These are phyloP conservation scores for Echites panduratus DNA, from an alignment of 257 asterid genomes.

Conservation along the genomic window DNA sequence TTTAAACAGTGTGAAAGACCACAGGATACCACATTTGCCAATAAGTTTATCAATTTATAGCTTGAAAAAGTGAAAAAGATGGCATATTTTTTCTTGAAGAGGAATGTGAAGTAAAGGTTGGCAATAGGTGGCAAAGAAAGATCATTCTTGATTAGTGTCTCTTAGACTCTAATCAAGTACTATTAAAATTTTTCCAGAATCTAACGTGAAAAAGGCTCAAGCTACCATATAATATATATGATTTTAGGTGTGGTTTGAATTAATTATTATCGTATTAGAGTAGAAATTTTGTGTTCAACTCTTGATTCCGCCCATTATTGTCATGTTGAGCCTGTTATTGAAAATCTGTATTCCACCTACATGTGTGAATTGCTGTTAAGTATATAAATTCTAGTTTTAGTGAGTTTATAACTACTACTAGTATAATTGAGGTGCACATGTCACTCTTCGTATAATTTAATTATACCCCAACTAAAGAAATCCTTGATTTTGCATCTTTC, in stretches of 20 bases:
- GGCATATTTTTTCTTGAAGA: slow-evolving; percentile 3
- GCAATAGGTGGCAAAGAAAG: background rate
- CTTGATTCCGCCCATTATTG: no score
- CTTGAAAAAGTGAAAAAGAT: background rate
- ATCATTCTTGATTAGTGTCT: background rate
- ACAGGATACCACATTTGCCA: background rate
- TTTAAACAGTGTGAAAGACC: slow-evolving; percentile 2
- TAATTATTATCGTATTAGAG: no score
- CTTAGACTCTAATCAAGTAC: background rate
- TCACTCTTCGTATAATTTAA: no score
- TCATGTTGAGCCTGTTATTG: no score
- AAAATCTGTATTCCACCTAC: no score
- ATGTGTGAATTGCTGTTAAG: no score
- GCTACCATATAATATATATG: background rate
- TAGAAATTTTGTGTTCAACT: no score
- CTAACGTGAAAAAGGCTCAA: no score
- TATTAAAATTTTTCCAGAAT: background rate
- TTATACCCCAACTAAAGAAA: background rate
- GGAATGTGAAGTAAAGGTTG: background rate
- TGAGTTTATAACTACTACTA: no score
- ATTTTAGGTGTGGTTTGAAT: no score
- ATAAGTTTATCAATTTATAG: background rate
- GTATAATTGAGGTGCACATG: no score
- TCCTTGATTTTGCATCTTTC: background rate
- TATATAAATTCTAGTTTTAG: no score